These are phyloP conservation scores for Xylaria hypoxylon DNA, from an alignment of 2,329 filamentous ascomycete genomes.

Conservation along the genomic window DNA sequence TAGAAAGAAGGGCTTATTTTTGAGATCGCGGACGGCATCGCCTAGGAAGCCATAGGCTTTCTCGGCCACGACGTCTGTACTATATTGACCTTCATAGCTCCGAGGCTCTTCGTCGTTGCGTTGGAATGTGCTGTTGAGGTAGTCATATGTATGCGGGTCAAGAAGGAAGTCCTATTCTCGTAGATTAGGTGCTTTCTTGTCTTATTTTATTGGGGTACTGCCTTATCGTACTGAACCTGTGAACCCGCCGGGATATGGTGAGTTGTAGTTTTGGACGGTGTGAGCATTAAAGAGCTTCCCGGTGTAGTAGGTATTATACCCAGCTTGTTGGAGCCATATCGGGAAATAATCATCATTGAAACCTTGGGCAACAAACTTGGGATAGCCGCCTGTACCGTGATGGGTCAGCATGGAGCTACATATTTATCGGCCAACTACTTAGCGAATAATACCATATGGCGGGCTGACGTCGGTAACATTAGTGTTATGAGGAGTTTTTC, in stretches of 20 bases:
- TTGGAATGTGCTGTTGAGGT: slow-evolving; percentile 73
- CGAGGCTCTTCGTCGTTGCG: slow-evolving; percentile 63
- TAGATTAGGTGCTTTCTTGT: slow-evolving; percentile 5
- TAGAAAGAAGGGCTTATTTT: slow-evolving; percentile 73
- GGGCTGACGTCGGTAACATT: slow-evolving; percentile 66
- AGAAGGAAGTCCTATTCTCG: slow-evolving; percentile 61
- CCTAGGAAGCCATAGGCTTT: slow-evolving; percentile 71
- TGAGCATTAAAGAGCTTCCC: slow-evolving; percentile 69
- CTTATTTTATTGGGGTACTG: slow-evolving; percentile 7
- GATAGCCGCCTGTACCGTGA: slow-evolving; percentile 58
- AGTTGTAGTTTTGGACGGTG: slow-evolving; percentile 55
- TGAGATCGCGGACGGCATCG: slow-evolving; percentile 64
- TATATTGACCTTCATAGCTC: slow-evolving; percentile 53
- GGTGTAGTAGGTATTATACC: slow-evolving; percentile 69
- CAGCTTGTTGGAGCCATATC: slow-evolving; percentile 66
- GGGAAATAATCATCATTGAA: slow-evolving; percentile 67
- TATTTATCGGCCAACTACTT: slow-evolving; percentile 50
- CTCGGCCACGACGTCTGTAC: slow-evolving; percentile 68
- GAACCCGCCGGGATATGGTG: slow-evolving; percentile 53
- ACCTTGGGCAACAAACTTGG: slow-evolving; percentile 64
- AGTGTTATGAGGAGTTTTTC: slow-evolving; percentile 70
- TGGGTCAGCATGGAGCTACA: not conserved
- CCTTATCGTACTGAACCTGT: slow-evolving; percentile 52
- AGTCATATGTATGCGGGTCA: slow-evolving; percentile 76
- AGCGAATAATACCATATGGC: slow-evolving; percentile 62